A percentile compares a stretch with the other conserved stretches of the same genome.
These are phyloP conservation scores for Ophidiomyces ophidiicola DNA, from an alignment of 2,329 filamentous ascomycete genomes.

Conservation along the genomic window DNA sequence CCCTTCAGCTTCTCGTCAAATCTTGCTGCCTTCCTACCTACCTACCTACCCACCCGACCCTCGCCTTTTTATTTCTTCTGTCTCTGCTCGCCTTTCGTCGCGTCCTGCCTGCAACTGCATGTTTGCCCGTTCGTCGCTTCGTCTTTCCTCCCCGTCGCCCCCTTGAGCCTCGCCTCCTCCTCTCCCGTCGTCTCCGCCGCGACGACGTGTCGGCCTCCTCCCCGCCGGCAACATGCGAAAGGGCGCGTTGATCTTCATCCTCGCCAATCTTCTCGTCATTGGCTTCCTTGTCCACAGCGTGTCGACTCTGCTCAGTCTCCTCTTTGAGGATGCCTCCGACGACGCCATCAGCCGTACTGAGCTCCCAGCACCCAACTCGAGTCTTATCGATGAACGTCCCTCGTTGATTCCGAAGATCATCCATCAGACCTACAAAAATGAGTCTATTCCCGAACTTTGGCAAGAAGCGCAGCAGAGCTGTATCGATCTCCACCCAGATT, in stretches of 20 bases:
- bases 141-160: background rate
- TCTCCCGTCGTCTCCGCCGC: background rate
- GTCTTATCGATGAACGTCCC: slow-evolving; percentile 43
- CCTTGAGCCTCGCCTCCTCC: too few relatives aligned
- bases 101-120: too few relatives aligned
- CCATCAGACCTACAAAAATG: slow-evolving; percentile 64
- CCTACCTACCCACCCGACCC: too few relatives aligned
- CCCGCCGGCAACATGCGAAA: slow-evolving; percentile 42
- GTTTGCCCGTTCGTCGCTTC: too few relatives aligned
- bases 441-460: slow-evolving; percentile 57
- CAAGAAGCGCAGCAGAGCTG: slow-evolving; percentile 53
- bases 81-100: too few relatives aligned
- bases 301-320: slow-evolving; percentile 57
- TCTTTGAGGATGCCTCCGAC: slow-evolving; percentile 54
- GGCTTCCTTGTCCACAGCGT: slow-evolving; percentile 54
- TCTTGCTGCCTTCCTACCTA: too few relatives aligned
- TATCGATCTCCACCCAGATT: slow-evolving; percentile 54
- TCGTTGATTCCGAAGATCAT: slow-evolving; percentile 65
- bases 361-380: slow-evolving; percentile 52
- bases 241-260: slow-evolving; percentile 49
- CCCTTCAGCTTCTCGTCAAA: too few relatives aligned
- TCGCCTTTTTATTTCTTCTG: too few relatives aligned
- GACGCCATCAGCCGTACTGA: slow-evolving; percentile 57
- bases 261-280: slow-evolving; percentile 53
- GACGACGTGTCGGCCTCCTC: background rate